Evolutionary conservation across 345 rosid species (phyloP), one percentile per base, ranked within the genome.

Genomic region (Ailanthus altissimus): DNA sequence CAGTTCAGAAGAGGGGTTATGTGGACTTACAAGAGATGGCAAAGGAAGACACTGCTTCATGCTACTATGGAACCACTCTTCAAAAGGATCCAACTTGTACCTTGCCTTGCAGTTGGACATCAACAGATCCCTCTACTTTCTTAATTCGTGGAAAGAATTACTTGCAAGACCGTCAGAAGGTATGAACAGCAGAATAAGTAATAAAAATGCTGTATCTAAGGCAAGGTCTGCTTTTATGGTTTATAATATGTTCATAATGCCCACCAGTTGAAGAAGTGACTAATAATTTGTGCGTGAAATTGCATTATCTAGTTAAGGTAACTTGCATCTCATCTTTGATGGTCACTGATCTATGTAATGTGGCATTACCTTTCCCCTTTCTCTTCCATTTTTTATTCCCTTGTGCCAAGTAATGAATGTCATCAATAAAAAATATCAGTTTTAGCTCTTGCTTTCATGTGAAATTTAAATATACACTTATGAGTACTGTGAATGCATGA

Each of bases 1-100:
- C 89, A 94, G 98, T 93, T 83, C 98, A 93, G 63, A 94, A 91
- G 87, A 90, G 89, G 86, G 97, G 97, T 75, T 94, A 93, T 80
- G 82, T 90, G 76, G 98, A 94, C 87, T 85, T 94, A 59, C 94
- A 93, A 64, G 97, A 92, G 77, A 85, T 78, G 78, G 68, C 66
- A 16, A 86, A 85, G 84, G 97, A 90, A 77, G 96, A 91, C 73
- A 81, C 80, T 68, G 61, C 79, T 38, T 64, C 77, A 62, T 92
- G 89, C 85, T 84, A 88, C 80, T 91, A 90, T 79, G 97, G 98
- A 82, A 81, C 87, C 68, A 94, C 98, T 47, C 97, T 94, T 77
- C 91, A 89, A 49, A 86, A 87, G 75, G 98, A 94, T 84, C 87
- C 88, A 25, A 87, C 85, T 32, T 90, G 84, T 83, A 77, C 77